A percentile compares a stretch with the other conserved stretches of the same genome.
These are phyloP conservation scores for Mycosphaerelloides madeirae DNA, from an alignment of 2,329 filamentous ascomycete species.

Conservation along the genomic window DNA sequence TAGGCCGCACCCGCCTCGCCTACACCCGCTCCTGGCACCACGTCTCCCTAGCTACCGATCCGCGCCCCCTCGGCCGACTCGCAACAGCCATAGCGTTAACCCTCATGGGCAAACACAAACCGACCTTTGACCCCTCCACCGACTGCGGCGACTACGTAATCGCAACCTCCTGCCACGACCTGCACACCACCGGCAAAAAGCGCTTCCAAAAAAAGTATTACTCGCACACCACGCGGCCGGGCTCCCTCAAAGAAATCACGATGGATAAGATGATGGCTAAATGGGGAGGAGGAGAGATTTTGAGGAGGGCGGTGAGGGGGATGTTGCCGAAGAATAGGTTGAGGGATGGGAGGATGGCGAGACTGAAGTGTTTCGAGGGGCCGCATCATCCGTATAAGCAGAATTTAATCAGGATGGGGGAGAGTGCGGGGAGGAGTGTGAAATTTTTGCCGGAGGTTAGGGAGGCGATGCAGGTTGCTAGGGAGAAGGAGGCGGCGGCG, in stretches of 20 bases:
- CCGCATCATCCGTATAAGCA: conserved; percentile 82
- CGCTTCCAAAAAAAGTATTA: conserved; percentile 94
- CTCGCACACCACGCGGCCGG: conserved; percentile 85
- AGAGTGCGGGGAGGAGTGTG: conserved; percentile 16
- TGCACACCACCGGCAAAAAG: conserved; percentile 89
- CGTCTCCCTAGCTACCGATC: conserved; percentile 64
- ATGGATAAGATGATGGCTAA: conserved; percentile 96
- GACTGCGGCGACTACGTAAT: conserved; percentile 99
- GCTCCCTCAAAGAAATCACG: conserved; percentile 77
- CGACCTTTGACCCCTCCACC: conserved; percentile 92
- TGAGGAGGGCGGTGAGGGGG: conserved; percentile 86
- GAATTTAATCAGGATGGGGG: conserved; percentile 70
- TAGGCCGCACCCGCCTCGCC: conserved; percentile 89
- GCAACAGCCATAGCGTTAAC: conserved; percentile 80
- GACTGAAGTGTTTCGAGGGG: conserved; percentile 94
- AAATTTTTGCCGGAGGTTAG: conserved; percentile 36
- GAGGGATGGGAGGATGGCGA: conserved; percentile 76
- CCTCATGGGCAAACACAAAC: conserved; percentile 99
- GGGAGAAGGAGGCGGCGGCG: conserved; percentile 1
- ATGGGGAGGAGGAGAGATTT: conserved; percentile 85
- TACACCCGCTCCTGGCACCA: conserved; percentile 96
- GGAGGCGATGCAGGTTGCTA: conserved; percentile 28
- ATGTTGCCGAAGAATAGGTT: conserved; percentile 98
- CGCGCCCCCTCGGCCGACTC: conserved; percentile 80
- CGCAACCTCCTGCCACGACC: conserved; percentile 70